These are phyloP conservation scores for Cryptosporidium sp. DNA, from an alignment of 169 alveolate genomes.

Conservation along the genomic window DNA sequence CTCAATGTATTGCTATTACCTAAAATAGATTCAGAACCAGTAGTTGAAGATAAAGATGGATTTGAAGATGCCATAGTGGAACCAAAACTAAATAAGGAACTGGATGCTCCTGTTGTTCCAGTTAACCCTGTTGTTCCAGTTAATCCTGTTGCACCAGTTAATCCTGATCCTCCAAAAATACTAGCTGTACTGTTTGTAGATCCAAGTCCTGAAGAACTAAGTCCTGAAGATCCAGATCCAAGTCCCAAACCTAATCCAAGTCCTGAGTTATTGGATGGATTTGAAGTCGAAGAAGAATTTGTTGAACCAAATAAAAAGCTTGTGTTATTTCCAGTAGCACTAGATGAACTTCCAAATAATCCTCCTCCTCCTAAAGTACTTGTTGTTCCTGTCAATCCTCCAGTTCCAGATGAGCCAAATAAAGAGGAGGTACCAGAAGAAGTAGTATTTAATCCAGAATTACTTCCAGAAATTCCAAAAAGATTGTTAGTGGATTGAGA, in stretches of 20 bases:
- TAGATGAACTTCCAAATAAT: background rate
- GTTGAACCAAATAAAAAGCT: background rate
- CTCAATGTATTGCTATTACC: background rate
- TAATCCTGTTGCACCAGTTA: background rate
- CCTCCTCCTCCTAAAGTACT: too few relatives aligned
- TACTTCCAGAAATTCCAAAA: background rate
- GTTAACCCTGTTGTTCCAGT: too few relatives aligned
- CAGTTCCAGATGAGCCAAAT: slow-evolving; percentile 18
- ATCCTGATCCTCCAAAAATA: background rate
- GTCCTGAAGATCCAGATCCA: background rate
- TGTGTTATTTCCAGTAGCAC: background rate
- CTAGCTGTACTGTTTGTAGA: background rate
- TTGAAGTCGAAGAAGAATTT: background rate
- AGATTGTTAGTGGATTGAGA: background rate
- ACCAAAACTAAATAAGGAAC: background rate
- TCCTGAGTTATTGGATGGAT: background rate
- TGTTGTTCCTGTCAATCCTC: background rate
- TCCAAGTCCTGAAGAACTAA: background rate
- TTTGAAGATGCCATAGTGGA: slow-evolving; percentile 4
- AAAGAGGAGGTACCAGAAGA: slow-evolving; percentile 1
- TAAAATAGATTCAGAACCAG: background rate
- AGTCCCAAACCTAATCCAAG: background rate
- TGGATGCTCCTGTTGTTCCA: background rate
- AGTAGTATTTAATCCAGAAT: background rate
- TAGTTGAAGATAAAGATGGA: background rate